Evolutionary conservation across 768 basidiomycete species (phyloP), one percentile per base, ranked within the genome.

Genomic region (Kwoniella sp.): DNA sequence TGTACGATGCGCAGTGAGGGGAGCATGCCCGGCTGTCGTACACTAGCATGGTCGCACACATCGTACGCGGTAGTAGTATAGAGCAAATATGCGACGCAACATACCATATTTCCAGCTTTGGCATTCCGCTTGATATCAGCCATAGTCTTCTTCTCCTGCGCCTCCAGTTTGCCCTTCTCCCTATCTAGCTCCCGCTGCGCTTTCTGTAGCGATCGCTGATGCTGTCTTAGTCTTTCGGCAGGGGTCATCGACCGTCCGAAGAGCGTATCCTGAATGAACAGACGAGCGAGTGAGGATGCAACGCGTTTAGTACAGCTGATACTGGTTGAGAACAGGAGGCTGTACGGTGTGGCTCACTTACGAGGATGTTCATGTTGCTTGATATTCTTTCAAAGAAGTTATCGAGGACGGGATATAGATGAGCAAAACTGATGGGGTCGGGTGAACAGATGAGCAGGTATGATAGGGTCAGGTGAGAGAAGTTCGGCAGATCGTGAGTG

Each of bases 171-270:
- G 33, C 85, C 83, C 65, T 92, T 88, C 82, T 99, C 96, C 67
- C 96, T 87, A 81, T 98, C 96, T 55, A 98, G 89, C 82, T 98
- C 96, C 52, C 96, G 88, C 82, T 98, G 94, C 8, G 96, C 96
- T 80, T 98, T 97, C 36, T 91, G 89, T 68, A 98, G 87, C 2
- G 92, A 87, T 36, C 95, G 89, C 80, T 99, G 96, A 80, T 99
- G 94, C 81, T 97, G 92, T 60, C 95, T 88, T 67, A 99, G 85
- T 60, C 93, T 88, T 81, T 99, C 96, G 25, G 95, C 95, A 19
- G 96, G 96, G 19, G 95, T 97, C 27, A 96, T 86, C 1, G 91
- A 88, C 51, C 92, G 88, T 10, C 95, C 95, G 79, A 98, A 98
- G 47, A 98, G 87, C 0, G 90, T 88, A 84, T 98, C 95, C 93